Percentiles rank a stretch among this genome's conserved stretches.
These are phyloP conservation scores for Hsuehochloa calcarea DNA, from an alignment of 176 grass and related monocot genomes.

Conservation along the genomic window DNA sequence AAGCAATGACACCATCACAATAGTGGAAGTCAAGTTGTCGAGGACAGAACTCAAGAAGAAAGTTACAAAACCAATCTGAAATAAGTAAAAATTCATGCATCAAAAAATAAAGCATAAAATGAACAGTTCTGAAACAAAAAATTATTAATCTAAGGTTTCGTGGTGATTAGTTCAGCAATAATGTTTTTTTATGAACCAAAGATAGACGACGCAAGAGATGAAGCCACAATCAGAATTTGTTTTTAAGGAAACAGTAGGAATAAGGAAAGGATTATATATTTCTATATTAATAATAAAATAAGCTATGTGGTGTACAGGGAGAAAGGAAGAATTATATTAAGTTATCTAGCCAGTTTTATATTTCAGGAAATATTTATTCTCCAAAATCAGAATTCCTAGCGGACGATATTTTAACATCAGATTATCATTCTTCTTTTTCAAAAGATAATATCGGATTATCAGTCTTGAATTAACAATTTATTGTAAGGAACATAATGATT, in stretches of 20 bases:
- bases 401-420: not conserved
- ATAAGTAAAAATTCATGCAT: conserved; percentile 13
- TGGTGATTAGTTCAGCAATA: not conserved
- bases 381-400: conserved; percentile 3
- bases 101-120: conserved; percentile 3
- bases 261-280: not conserved
- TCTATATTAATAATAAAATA: not conserved
- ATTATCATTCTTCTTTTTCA: not conserved
- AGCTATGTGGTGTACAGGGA: not conserved
- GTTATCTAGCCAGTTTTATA: not conserved
- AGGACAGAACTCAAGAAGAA: conserved; percentile 90
- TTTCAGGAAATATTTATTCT: not conserved
- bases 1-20: conserved; percentile 94
- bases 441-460: not conserved
- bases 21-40: conserved; percentile 95
- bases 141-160: not conserved
- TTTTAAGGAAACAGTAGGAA: not conserved
- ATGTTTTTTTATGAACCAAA: not conserved
- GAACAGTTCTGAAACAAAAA: not conserved
- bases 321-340: not conserved
- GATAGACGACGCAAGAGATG: not conserved
- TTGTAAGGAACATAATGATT: not conserved
- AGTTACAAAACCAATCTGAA: conserved; percentile 95
- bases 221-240: not conserved
- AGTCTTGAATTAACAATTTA: not conserved